Conservation (phyloP, 2,329 filamentous ascomycete species). For the Verticillium klebahnii region DNA sequence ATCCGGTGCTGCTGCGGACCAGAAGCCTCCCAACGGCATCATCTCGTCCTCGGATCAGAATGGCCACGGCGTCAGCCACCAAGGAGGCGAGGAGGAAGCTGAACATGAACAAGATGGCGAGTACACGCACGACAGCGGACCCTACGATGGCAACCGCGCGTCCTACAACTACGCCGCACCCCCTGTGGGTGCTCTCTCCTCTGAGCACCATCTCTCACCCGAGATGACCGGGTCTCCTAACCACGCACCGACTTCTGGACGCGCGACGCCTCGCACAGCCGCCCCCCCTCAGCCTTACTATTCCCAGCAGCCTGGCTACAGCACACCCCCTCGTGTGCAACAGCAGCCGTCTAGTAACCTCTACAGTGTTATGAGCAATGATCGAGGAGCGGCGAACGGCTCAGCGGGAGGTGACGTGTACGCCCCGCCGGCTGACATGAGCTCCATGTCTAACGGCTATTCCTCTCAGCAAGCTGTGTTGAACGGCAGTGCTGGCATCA, state of each 20-base stretch:
- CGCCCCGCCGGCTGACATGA: slow-evolving; percentile 58
- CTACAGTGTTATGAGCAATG: slow-evolving; percentile 86
- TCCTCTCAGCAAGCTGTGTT: slow-evolving; percentile 56
- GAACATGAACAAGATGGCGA: slow-evolving; percentile 75
- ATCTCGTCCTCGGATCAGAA: slow-evolving; percentile 51
- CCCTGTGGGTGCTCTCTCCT: slow-evolving; percentile 60
- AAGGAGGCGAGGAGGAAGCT: slow-evolving; percentile 59
- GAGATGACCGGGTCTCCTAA: slow-evolving; percentile 79
- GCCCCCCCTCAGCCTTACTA: slow-evolving; percentile 71
- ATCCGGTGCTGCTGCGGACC: slow-evolving; percentile 38
- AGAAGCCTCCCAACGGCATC: slow-evolving; percentile 63
- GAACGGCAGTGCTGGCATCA: slow-evolving; percentile 55
- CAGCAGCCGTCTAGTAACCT: slow-evolving; percentile 70
- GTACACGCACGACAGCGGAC: slow-evolving; percentile 78
- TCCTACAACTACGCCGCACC: slow-evolving; percentile 75
- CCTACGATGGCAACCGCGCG: slow-evolving; percentile 67
- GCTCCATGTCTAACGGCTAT: slow-evolving; percentile 57
- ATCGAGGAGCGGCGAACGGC: slow-evolving; percentile 64
- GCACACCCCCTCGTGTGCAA: slow-evolving; percentile 68
- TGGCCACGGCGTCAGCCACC: slow-evolving; percentile 49
- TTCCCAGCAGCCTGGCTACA: slow-evolving; percentile 63
- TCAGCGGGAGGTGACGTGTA: slow-evolving; percentile 65
- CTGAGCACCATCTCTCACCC: slow-evolving; percentile 74
- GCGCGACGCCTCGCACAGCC: slow-evolving; percentile 80
- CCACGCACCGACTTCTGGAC: slow-evolving; percentile 75